These are phyloP conservation scores for Syzygium grande DNA, from an alignment of 345 rosid species.

Conservation along the genomic window DNA sequence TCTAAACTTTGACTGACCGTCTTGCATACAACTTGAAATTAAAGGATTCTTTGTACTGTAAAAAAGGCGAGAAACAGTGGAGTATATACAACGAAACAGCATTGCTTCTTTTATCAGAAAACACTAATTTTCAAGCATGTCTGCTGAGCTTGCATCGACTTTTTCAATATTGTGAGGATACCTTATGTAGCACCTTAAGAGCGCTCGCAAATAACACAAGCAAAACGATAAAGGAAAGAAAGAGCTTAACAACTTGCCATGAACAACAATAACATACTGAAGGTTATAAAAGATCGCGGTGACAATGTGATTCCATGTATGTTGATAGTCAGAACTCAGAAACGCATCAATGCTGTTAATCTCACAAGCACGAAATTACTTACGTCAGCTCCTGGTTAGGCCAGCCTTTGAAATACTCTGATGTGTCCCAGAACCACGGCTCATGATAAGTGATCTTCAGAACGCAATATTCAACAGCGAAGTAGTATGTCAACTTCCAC, in stretches of 20 bases:
- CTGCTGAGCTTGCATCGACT: not conserved
- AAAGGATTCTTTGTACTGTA: not conserved
- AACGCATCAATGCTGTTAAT: not conserved
- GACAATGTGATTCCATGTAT: not conserved
- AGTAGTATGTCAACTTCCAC: slow-evolving; percentile 83
- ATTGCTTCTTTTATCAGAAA: not conserved
- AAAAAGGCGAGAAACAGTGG: not conserved
- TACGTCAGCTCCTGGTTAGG: slow-evolving; percentile 88
- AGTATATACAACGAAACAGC: not conserved
- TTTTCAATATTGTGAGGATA: not conserved
- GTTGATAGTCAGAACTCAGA: not conserved
- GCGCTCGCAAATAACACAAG: not conserved
- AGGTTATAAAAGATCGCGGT: not conserved
- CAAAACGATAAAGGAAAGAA: not conserved
- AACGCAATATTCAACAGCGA: slow-evolving; percentile 46
- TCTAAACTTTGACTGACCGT: not conserved
- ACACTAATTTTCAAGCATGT: not conserved
- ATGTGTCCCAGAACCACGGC: slow-evolving; percentile 71
- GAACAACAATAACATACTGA: not conserved
- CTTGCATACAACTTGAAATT: not conserved
- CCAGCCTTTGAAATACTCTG: slow-evolving; percentile 61
- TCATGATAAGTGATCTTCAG: slow-evolving; percentile 42
- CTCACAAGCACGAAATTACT: slow-evolving; percentile 18
- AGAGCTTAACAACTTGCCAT: not conserved
- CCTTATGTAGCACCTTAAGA: not conserved